A percentile compares a stretch with the other conserved stretches of the same genome.
Evolutionary conservation across 805 yeast species (phyloP).

Genomic region (Metschnikowia cubensis): DNA sequence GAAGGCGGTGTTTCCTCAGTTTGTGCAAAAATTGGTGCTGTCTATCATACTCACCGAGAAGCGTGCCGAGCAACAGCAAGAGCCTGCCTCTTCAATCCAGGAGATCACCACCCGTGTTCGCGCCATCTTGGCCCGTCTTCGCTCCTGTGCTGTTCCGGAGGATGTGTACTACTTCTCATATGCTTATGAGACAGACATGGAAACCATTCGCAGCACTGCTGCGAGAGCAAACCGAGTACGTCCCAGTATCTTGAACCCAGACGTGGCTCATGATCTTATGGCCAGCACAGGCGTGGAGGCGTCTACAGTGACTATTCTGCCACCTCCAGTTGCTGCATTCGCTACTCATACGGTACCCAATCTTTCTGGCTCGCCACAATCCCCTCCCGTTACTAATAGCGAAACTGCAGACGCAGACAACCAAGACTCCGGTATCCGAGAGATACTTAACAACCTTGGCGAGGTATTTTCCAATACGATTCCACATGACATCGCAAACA

Average conservation of each 20-base stretch:
- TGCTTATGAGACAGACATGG: slow-evolving; percentile 22
- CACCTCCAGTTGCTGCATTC: neutral
- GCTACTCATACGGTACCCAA: neutral
- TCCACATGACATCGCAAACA: neutral
- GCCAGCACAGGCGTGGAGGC: slow-evolving; percentile 27
- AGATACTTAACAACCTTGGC: slow-evolving; percentile 12
- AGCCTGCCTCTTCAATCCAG: slow-evolving; percentile 22
- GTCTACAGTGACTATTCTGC: slow-evolving; percentile 14
- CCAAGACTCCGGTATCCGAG: slow-evolving; percentile 3
- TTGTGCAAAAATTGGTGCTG: slow-evolving; percentile 33
- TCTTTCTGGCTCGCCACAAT: neutral
- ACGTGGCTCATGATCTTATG: slow-evolving; percentile 33
- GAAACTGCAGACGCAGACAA: neutral
- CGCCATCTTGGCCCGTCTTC: slow-evolving; percentile 24
- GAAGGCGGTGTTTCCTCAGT: slow-evolving; percentile 32
- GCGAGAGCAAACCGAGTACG: slow-evolving; percentile 28
- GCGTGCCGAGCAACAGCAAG: slow-evolving; percentile 36
- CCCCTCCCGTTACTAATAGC: neutral
- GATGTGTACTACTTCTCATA: slow-evolving; percentile 29
- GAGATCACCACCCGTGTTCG: slow-evolving; percentile 23
- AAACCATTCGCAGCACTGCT: slow-evolving; percentile 24
- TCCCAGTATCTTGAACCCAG: slow-evolving; percentile 37
- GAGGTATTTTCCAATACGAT: slow-evolving; percentile 10
- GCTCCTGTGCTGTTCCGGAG: slow-evolving; percentile 21
- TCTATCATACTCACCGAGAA: slow-evolving; percentile 33